Evolutionary conservation across 495 filamentous ascomycete genomes (phyloP).

Genomic region (Trichoderma reesei): DNA sequence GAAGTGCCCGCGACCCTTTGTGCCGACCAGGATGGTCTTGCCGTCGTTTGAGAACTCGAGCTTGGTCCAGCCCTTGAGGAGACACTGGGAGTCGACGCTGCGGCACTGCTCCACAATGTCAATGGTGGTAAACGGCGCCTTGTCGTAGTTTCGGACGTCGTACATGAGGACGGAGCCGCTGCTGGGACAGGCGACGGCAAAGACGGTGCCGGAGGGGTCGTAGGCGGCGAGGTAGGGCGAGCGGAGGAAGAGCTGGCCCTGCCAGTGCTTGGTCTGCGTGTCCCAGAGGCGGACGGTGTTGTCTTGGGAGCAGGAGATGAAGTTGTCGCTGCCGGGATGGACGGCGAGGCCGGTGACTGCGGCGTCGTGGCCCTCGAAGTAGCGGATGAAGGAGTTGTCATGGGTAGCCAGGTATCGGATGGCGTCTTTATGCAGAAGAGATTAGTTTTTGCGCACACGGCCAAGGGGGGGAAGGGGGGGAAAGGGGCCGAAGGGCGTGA

Average conservation of each 20-base stretch:
- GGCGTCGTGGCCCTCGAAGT: constrained; percentile 81
- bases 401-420: constrained; percentile 88
- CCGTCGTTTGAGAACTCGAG: constrained; percentile 94
- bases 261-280: constrained; percentile 57
- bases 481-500: background rate
- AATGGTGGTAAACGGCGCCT: constrained; percentile 77
- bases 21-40: constrained; percentile 72
- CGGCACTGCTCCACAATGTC: constrained; percentile 49
- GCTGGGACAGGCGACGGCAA: constrained; percentile 78
- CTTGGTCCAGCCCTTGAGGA: constrained; percentile 63
- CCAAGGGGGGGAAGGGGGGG: background rate
- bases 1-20: constrained; percentile 71
- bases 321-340: constrained; percentile 68
- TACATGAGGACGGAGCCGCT: constrained; percentile 75
- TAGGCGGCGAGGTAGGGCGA: constrained; percentile 75
- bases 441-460: background rate
- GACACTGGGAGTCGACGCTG: constrained; percentile 22
- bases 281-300: constrained; percentile 86
- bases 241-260: constrained; percentile 65
- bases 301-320: constrained; percentile 83
- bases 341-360: constrained; percentile 71
- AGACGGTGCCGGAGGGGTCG: constrained; percentile 80
- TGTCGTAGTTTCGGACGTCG: constrained; percentile 87
- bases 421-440: constrained; percentile 48
- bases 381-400: constrained; percentile 88